A percentile compares a stretch with the other conserved stretches of the same genome.
These are phyloP conservation scores for Talaromyces wortmannii DNA, from an alignment of 495 filamentous ascomycete genomes.

Conservation along the genomic window DNA sequence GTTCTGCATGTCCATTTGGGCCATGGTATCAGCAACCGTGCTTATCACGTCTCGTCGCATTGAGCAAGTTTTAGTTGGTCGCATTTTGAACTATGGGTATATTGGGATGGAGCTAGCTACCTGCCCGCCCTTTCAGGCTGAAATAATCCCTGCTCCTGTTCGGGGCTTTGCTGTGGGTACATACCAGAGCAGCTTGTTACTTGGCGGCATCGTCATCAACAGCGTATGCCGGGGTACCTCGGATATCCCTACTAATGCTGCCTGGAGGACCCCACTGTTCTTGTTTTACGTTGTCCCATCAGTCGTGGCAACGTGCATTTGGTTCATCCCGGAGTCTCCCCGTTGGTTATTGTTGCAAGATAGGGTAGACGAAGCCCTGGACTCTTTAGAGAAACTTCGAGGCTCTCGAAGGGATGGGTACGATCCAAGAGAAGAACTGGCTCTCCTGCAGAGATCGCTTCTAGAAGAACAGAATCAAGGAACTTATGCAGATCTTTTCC, in stretches of 20 bases:
- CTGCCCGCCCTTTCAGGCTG: conserved; percentile 20
- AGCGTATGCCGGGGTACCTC: conserved; percentile 20
- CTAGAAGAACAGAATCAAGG: conserved; percentile 12
- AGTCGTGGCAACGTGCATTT: conserved; percentile 15
- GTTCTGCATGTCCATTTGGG: conserved; percentile 26
- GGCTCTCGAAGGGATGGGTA: conserved; percentile 1
- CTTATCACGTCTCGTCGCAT: conserved; percentile 18
- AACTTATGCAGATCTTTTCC: conserved; percentile 21
- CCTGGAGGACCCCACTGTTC: conserved; percentile 24
- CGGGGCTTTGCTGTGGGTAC: conserved; percentile 25
- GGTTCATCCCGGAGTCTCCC: conserved; percentile 27
- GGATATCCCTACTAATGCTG: conserved; percentile 12
- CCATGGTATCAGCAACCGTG: conserved; percentile 22
- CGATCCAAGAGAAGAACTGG: conserved; percentile 12
- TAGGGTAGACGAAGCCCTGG: conserved; percentile 17
- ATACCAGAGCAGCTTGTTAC: conserved; percentile 17
- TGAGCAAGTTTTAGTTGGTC: conserved; percentile 22
- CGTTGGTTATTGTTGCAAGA: conserved; percentile 25
- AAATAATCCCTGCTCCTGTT: conserved; percentile 24
- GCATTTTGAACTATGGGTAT: conserved; percentile 27
- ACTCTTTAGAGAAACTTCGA: conserved; percentile 11
- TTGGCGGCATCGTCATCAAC: conserved; percentile 23
- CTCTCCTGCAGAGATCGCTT: conserved; percentile 3
- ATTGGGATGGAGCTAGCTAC: conserved; percentile 30
- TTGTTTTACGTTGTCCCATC: conserved; percentile 21